Evolutionary conservation across 768 basidiomycete species (phyloP).

Genomic region (Sistotremastrum suecicum): DNA sequence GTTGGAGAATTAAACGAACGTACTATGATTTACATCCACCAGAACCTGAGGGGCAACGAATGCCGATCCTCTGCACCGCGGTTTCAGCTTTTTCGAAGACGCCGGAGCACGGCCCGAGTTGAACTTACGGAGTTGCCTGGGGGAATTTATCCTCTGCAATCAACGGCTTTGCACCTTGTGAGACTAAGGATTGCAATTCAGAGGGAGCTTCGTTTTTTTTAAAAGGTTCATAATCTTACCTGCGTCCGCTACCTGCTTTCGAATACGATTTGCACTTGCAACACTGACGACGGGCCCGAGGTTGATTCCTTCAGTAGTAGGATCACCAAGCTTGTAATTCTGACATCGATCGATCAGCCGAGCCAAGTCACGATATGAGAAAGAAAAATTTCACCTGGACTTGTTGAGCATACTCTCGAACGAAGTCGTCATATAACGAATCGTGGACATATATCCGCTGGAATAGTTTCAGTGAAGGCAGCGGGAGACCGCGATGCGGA

Average conservation of each 20-base stretch:
- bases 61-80: constrained; percentile 48
- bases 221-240: constrained; percentile 25
- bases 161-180: constrained; percentile 65
- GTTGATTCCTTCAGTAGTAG: constrained; percentile 55
- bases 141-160: constrained; percentile 56
- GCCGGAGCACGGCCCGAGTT: background rate
- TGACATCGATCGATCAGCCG: constrained; percentile 14
- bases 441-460: constrained; percentile 93
- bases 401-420: constrained; percentile 53
- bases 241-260: constrained; percentile 78
- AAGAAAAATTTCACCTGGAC: constrained; percentile 38
- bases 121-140: constrained; percentile 49
- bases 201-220: background rate
- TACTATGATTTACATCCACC: constrained; percentile 78
- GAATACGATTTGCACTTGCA: constrained; percentile 71
- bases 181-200: constrained; percentile 29
- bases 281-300: constrained; percentile 90
- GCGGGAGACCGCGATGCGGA: background rate
- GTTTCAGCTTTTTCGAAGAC: background rate
- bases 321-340: constrained; percentile 81
- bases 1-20: constrained; percentile 17
- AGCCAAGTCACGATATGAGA: background rate
- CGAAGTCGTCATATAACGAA: constrained; percentile 64
- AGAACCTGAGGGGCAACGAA: constrained; percentile 89
- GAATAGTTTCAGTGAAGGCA: background rate